Evolutionary conservation across 1,284 basidiomycete genomes (phyloP), one percentile per base, ranked within the genome.

Genomic region (Ceratobasidium sp.): DNA sequence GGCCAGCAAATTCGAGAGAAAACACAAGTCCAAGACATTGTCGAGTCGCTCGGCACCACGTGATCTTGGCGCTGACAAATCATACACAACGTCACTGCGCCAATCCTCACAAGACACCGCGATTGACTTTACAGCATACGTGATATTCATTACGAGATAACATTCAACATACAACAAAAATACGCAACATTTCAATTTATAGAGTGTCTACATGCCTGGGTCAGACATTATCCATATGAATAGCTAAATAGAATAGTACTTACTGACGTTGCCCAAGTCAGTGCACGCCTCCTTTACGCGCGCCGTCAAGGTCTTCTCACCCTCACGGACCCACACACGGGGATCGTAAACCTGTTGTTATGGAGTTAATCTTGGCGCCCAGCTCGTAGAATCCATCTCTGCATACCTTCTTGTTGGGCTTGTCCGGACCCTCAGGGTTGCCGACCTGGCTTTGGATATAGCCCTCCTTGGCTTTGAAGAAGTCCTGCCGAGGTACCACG

Each of bases 251-350:
- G n/a, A 41, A 6, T 8, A 41, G 14, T 47, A 82, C 83, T 75
- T 74, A 83, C 82, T 77, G 76, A 89, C 86, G 85, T 96, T 95
- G 77, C 93, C 93, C 76, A 99, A 88, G 83, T 99, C 96, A 55
- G 83, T 78, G 84, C 95, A 96, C 44, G 98, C 96, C 83, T 94
- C 91, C 84, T 95, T 93, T 84, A 97, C 94, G 80, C 98, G 94
- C 76, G 83, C 88, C 64, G 82, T 73, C 79, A 99, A 89, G 28
- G 96, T 98, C 90, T 98, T 96, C 86, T 99, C 98, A 77, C 96
- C 96, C 85, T 98, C 96, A 79, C 97, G 93, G 58, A 98, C 93
- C 96, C 96, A 98, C 76, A 97, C 92, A 87, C 96, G 94, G 73
- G 94, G 94, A 83, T 96, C 95, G 84, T 96, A 96, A 85, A 82